Conservation (phyloP, 1,139 yeast genomes). For the Schizosaccharomyces versatilis region DNA sequence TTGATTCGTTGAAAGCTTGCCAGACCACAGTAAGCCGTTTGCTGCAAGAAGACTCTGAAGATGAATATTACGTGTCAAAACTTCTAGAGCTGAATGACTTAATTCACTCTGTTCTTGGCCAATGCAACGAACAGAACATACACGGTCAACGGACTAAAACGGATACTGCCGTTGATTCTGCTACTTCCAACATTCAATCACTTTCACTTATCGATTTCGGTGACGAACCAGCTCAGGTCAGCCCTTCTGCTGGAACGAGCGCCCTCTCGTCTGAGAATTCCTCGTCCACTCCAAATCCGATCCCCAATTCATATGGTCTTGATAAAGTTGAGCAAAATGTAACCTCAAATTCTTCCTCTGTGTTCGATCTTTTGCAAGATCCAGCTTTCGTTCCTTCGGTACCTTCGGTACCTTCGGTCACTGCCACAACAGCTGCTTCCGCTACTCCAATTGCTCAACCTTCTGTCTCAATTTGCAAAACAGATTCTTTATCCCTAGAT, state of each 20-base stretch:
- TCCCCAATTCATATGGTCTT: no score
- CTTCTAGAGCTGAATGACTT: slow-evolving; percentile 54
- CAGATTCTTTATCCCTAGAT: background rate
- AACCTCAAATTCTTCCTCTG: no score
- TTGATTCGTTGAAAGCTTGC: slow-evolving; percentile 56
- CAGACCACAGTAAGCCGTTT: slow-evolving; percentile 75
- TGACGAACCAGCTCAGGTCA: no score
- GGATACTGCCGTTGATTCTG: background rate
- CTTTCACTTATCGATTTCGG: background rate
- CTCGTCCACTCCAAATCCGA: no score
- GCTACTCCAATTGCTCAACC: background rate
- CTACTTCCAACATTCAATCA: background rate
- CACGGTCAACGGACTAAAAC: no score
- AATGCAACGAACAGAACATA: no score
- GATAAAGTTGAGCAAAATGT: no score
- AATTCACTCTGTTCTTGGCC: slow-evolving; percentile 35
- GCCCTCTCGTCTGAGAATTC: no score
- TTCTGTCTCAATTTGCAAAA: background rate
- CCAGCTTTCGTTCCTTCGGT: background rate
- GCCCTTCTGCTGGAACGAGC: no score
- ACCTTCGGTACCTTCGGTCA: background rate
- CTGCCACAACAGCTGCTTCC: background rate
- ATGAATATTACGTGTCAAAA: slow-evolving; percentile 44
- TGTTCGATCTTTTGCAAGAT: background rate
- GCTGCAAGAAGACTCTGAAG: slow-evolving; percentile 28